Conservation (phyloP, 139 green algal species). For the Nannochloris sp. region DNA sequence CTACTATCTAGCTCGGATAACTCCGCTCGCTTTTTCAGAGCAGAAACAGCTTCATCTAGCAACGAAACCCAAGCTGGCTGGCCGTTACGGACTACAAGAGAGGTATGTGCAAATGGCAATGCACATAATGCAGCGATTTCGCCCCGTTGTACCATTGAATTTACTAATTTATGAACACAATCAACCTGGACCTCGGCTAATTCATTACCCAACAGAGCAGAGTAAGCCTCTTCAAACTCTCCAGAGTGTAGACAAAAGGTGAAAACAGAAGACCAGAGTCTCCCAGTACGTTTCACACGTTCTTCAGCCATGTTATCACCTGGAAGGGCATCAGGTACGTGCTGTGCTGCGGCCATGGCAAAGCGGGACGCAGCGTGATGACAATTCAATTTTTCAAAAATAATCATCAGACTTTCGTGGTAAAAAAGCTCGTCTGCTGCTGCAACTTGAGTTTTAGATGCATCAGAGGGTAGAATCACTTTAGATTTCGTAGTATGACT, state of each 20-base stretch:
- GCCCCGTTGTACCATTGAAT: neutral
- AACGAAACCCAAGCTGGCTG: constrained; percentile 3
- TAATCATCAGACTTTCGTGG: constrained; percentile 23
- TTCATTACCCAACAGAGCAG: constrained; percentile 17
- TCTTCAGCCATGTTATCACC: neutral
- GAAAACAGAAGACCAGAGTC: constrained; percentile 35
- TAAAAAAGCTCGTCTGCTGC: constrained; percentile 23
- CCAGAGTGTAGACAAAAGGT: constrained; percentile 13
- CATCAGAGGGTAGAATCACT: neutral
- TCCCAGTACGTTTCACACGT: constrained; percentile 1
- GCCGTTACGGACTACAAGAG: neutral
- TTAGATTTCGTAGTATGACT: neutral
- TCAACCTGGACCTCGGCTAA: constrained; percentile 27
- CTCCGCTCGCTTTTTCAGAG: constrained; percentile 14
- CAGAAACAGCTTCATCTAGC: constrained; percentile 18
- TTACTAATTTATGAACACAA: constrained; percentile 25
- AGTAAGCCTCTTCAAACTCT: constrained; percentile 27
- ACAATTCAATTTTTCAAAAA: constrained; percentile 25
- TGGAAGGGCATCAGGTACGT: constrained; percentile 3
- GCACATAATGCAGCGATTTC: constrained; percentile 14
- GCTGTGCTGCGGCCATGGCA: constrained; percentile 11
- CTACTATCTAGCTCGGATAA: neutral
- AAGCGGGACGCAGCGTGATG: constrained; percentile 11
- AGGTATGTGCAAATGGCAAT: constrained; percentile 21
- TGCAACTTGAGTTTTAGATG: neutral